A percentile compares a stretch with the other conserved stretches of the same genome.
Evolutionary conservation across 805 yeast genomes (phyloP).

Genomic region (Nakazawaea ambrosiae): DNA sequence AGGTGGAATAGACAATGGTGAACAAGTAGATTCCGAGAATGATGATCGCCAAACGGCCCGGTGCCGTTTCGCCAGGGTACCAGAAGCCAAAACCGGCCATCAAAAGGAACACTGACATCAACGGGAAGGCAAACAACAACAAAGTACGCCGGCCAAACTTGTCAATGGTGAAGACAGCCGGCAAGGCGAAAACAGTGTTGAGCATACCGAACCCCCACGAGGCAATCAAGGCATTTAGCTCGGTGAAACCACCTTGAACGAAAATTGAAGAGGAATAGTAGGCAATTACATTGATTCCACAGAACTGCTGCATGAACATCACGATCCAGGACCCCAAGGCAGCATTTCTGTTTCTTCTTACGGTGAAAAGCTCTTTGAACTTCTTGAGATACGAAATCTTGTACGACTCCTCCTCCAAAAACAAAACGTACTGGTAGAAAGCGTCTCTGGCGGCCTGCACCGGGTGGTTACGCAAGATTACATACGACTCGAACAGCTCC

Average conservation of each 20-base stretch:
- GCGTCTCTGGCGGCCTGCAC: constrained; percentile 66
- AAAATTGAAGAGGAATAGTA: constrained; percentile 79
- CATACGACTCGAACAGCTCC: constrained; percentile 50
- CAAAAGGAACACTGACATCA: constrained; percentile 53
- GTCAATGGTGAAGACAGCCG: constrained; percentile 78
- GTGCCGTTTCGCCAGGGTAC: constrained; percentile 37
- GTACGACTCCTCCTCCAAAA: constrained; percentile 53
- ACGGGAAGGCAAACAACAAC: constrained; percentile 52
- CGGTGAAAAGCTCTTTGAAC: constrained; percentile 51
- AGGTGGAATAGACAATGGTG: constrained; percentile 69
- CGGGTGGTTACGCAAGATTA: constrained; percentile 39
- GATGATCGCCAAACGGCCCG: constrained; percentile 59
- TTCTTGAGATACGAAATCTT: constrained; percentile 39
- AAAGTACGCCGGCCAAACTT: constrained; percentile 65
- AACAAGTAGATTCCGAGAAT: constrained; percentile 69
- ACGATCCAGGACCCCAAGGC: constrained; percentile 73
- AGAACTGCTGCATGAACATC: constrained; percentile 88
- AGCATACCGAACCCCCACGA: constrained; percentile 85
- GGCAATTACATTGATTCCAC: constrained; percentile 86
- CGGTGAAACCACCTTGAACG: constrained; percentile 55
- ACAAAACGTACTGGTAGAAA: constrained; percentile 59
- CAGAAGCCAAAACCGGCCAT: constrained; percentile 68
- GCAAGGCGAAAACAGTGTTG: constrained; percentile 74
- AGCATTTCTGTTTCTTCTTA: constrained; percentile 81
- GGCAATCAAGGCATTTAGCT: constrained; percentile 60